Evolutionary conservation across 1,284 basidiomycete genomes (phyloP).

Genomic region (Moniliella sp.): DNA sequence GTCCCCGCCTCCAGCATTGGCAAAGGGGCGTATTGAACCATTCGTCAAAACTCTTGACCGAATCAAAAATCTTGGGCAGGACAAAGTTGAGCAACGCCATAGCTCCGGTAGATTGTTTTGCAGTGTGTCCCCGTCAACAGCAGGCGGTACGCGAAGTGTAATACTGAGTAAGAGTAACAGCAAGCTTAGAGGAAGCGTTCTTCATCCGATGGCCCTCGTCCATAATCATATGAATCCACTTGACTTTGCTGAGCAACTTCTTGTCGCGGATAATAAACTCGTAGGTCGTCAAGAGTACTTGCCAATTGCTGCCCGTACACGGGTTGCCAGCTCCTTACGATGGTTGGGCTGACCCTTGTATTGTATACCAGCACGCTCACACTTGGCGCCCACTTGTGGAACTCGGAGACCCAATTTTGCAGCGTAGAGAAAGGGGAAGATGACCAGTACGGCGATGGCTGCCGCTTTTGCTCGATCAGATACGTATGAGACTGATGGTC

Average conservation of each 20-base stretch:
- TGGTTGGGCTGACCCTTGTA: slow-evolving; percentile 32
- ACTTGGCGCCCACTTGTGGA: slow-evolving; percentile 31
- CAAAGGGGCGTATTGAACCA: slow-evolving; percentile 99
- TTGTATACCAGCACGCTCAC: slow-evolving; percentile 45
- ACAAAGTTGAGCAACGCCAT: slow-evolving; percentile 94
- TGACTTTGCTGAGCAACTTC: slow-evolving; percentile 32
- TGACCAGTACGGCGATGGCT: slow-evolving; percentile 30
- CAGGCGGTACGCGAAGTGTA: slow-evolving; percentile 78
- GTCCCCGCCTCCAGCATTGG: slow-evolving; percentile 65
- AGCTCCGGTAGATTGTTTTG: slow-evolving; percentile 97
- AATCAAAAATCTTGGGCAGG: slow-evolving; percentile 94
- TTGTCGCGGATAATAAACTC: slow-evolving; percentile 35
- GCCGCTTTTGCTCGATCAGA: slow-evolving; percentile 32
- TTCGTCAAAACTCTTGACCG: slow-evolving; percentile 95
- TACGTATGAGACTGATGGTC: slow-evolving; percentile 34
- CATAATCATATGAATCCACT: slow-evolving; percentile 34
- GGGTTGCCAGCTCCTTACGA: slow-evolving; percentile 21
- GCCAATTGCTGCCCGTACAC: slow-evolving; percentile 26
- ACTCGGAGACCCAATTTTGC: slow-evolving; percentile 34
- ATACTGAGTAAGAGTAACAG: slow-evolving; percentile 73
- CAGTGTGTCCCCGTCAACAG: slow-evolving; percentile 87
- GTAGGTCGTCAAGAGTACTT: slow-evolving; percentile 31
- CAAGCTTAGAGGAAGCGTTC: slow-evolving; percentile 86
- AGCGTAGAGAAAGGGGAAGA: slow-evolving; percentile 32
- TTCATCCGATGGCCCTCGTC: slow-evolving; percentile 84